phyloP scores from a whole-genome alignment of 208 protist species.

The Crithidia expoeki region DNA sequence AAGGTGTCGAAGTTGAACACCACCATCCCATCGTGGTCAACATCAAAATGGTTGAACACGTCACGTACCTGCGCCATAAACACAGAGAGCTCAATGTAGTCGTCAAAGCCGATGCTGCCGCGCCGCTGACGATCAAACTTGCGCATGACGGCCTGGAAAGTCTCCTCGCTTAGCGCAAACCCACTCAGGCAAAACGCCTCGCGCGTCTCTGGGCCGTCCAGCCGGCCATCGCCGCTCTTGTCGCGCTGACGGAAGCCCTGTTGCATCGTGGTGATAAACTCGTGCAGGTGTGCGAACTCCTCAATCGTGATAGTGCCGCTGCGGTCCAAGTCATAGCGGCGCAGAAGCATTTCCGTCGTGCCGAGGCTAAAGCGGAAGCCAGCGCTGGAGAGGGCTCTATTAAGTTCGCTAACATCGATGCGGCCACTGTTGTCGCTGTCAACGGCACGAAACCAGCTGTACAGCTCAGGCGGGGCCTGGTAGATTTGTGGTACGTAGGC shows the following conservation, averaged over 20 bases:
- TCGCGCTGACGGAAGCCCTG: conserved; percentile 61
- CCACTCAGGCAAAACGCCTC: conserved; percentile 43
- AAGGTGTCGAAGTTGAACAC: conserved; percentile 71
- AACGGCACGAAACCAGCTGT: conserved; percentile 68
- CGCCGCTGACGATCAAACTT: conserved; percentile 69
- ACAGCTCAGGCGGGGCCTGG: conserved; percentile 28
- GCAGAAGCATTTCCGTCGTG: conserved; percentile 71
- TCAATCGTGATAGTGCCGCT: conserved; percentile 60
- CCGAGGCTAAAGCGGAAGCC: conserved; percentile 66
- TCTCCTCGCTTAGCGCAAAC: conserved; percentile 55
- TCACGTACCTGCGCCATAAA: conserved; percentile 60
- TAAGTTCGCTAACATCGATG: conserved; percentile 70
- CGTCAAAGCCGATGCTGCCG: conserved; percentile 70
- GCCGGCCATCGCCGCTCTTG: conserved; percentile 39
- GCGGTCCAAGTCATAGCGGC: conserved; percentile 71
- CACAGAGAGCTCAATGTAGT: conserved; percentile 81
- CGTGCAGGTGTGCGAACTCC: conserved; percentile 73
- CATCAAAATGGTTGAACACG: conserved; percentile 57
- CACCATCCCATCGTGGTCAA: conserved; percentile 46
- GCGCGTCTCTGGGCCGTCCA: conserved; percentile 59
- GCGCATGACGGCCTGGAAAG: conserved; percentile 74
- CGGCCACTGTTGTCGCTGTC: conserved; percentile 59
- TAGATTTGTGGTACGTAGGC: conserved; percentile 16
- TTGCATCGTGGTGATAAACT: conserved; percentile 64
- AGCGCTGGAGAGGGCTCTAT: conserved; percentile 56